Conservation (phyloP, 73 alveolate species). For the Paramecium octaurelia region DNA sequence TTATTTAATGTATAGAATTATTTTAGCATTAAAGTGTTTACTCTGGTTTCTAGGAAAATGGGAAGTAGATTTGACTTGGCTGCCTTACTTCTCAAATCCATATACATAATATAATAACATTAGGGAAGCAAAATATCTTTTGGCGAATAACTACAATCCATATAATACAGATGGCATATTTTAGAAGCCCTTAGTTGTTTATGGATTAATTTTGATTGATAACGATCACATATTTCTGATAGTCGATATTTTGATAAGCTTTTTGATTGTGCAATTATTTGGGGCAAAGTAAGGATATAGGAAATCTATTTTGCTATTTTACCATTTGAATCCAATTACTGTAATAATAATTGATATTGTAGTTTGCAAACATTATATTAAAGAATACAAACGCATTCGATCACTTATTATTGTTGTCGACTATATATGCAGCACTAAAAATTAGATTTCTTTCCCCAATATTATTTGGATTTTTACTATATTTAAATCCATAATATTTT, state of each 20-base stretch:
- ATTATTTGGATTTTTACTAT: constrained; percentile 22
- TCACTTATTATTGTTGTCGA: not conserved
- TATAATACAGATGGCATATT: constrained; percentile 20
- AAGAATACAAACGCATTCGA: not conserved
- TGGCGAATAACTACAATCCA: not conserved
- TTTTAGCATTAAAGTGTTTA: not conserved
- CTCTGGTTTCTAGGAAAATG: not conserved
- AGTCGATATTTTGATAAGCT: not conserved
- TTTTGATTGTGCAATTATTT: not conserved
- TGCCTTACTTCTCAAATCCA: constrained; percentile 1
- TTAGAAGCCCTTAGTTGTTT: not conserved
- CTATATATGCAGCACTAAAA: not conserved
- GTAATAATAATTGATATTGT: not conserved
- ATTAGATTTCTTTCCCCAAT: not conserved
- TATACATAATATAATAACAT: not conserved
- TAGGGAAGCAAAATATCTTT: constrained; percentile 24
- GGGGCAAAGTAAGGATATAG: not conserved
- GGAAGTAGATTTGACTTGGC: constrained; percentile 13
- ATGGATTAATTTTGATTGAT: not conserved
- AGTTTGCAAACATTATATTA: not conserved
- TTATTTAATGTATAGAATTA: not conserved
- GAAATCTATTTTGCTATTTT: not conserved
- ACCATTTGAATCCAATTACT: constrained; percentile 38
- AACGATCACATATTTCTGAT: not conserved
- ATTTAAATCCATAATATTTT: constrained; percentile 18